These are phyloP conservation scores for Pneumocystis canis DNA, from an alignment of 1,139 yeast species.

Conservation along the genomic window DNA sequence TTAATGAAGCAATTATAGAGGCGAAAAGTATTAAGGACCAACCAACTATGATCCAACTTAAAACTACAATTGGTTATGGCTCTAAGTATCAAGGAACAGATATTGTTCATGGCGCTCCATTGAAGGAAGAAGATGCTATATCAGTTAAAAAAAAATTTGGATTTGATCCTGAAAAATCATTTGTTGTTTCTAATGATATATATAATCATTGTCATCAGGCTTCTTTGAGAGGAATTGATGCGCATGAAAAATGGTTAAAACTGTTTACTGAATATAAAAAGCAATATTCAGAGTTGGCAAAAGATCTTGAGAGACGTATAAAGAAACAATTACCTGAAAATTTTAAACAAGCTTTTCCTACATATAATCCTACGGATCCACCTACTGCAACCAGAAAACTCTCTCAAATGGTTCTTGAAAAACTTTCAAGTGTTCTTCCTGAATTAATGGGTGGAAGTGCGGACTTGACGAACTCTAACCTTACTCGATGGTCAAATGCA, in stretches of 20 bases:
- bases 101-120: slow-evolving; percentile 93
- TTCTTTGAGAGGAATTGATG: slow-evolving; percentile 46
- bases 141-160: slow-evolving; percentile 79
- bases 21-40: slow-evolving; percentile 41
- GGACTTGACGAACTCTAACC: slow-evolving; percentile 93
- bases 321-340: slow-evolving; percentile 65
- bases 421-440: slow-evolving; percentile 54
- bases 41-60: slow-evolving; percentile 82
- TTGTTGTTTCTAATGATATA: slow-evolving; percentile 74
- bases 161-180: slow-evolving; percentile 72
- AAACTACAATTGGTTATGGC: slow-evolving; percentile 91
- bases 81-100: slow-evolving; percentile 76
- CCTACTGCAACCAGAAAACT: slow-evolving; percentile 92
- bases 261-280: slow-evolving; percentile 46
- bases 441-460: slow-evolving; percentile 97
- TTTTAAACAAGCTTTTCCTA: slow-evolving; percentile 72
- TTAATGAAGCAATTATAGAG: slow-evolving; percentile 51
- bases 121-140: slow-evolving; percentile 82
- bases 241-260: slow-evolving; percentile 62
- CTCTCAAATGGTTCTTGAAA: slow-evolving; percentile 65
- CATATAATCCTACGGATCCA: slow-evolving; percentile 60
- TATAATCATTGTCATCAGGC: slow-evolving; percentile 48
- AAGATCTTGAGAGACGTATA: slow-evolving; percentile 71
- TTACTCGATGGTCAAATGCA: slow-evolving; percentile 77
- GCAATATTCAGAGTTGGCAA: slow-evolving; percentile 67